Base-by-base conservation (phyloP, 352 stramenopile genomes). In the Phytophthora fragariaefolia region DNA sequence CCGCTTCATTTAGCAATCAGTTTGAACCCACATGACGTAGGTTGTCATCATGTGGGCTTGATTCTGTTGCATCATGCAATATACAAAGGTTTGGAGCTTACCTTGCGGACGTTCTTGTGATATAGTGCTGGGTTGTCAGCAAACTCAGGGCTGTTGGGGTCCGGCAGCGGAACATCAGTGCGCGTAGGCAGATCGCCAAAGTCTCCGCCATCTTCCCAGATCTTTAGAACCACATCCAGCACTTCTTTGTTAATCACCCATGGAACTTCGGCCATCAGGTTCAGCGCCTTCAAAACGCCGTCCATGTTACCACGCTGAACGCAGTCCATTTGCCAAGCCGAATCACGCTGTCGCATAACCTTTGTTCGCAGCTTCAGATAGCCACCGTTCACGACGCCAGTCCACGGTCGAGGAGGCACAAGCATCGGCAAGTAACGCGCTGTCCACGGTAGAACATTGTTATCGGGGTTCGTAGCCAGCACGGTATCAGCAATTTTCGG, bases 221-320 rank as follows among this genome's bases (percentile, higher is more conserved):
- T 88, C 48, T 93, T 74, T 58, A 97, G 66, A 20, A 98, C 89
- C 13, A 98, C 86, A 27, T 98, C 68, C 20, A 98, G 83, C 40
- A 99, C 88, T 59, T 95, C 82, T 24, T 92, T 84, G 79, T 99
- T 99, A 45, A 99, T 97, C 32, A 90, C 83, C 97, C 97, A 99
- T 22, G 93, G 85, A 27, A 98, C 95, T 27, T 91, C 89, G 6
- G 92, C 85, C 32, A 99, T 81, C 43, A 93, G 75, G 73, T 99
- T 98, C 6, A 99, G 82, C 17, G 93, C 90, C 50, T 96, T 85
- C 53, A 96, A 92, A 46, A 99, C 80, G 6, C 70, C 81, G 6
- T 77, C 63, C 36, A 98, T 87, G 49, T 98, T 78, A 34, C 90
- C 90, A 54, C 89, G 82, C 45, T 92, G 69, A 13, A 98, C 84